Base-by-base conservation (phyloP, 345 rosid species). In the Orychophragmus violaceus region DNA sequence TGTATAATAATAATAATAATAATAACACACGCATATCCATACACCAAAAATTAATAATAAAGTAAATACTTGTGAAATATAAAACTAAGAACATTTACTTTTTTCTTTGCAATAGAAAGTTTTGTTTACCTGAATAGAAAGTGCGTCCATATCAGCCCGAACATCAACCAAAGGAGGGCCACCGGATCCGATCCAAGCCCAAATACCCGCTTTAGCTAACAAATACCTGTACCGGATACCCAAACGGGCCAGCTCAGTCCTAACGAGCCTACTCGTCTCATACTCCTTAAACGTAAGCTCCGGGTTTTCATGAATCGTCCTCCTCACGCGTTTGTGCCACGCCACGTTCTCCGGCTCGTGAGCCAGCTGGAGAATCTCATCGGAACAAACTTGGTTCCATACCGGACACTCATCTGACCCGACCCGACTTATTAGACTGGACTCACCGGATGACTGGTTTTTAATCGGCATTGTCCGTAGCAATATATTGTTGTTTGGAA, bases 131-230 rank as follows among this genome's bases (percentile, higher is more conserved):
- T 88, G 96, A 65, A 88, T 81, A 19, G 91, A 91, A 2, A 88
- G 81, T 61, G 91, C 95, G 77, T 88, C 95, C 95, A 88, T 88
- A 69, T 88, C 95, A 35, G 95, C 91, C 67, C 95, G 62, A 29
- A 88, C 51, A 33, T 86, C 95, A 14, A 88, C 89, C 73, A 81
- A 88, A 39, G 95, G 95, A 6, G 89, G 86, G 0, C 80, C 82
- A 3, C 96, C 92, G 33, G 84, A 80, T 36, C 96, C 96, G 62
- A 88, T 46, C 87, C 80, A 80, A 36, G 90, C 91, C 79, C 92
- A 80, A 49, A 86, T 79, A 69, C 92, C 96, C 68, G 96, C 86
- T 83, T 72, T 70, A 5, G 96, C 96, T 44, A 86, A 27, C 8
- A 92, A 90, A 62, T 81, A 76, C 16, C 29, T 78, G 42, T 82